These are phyloP conservation scores for Coccomyxa subellipsoidea DNA, from an alignment of 163 green algal genomes.

Conservation along the genomic window DNA sequence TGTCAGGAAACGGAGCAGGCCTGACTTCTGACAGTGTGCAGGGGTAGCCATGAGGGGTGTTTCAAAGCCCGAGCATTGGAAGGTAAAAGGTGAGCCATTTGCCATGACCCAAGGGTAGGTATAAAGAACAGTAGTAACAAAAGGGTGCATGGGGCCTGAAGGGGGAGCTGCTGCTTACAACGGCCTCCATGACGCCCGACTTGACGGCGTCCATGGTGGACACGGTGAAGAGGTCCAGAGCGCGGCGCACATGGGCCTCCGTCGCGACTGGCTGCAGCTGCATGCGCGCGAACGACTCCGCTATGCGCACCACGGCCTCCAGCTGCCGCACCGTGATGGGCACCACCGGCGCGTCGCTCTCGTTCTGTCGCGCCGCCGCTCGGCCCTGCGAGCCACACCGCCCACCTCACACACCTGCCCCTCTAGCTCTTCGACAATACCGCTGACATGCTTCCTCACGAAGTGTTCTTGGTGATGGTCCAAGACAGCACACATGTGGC, in stretches of 20 bases:
- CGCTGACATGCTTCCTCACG: too few relatives aligned
- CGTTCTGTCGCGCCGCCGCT: conserved; percentile 21
- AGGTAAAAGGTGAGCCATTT: too few relatives aligned
- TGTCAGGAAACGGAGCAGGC: too few relatives aligned
- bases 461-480: too few relatives aligned
- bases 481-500: too few relatives aligned
- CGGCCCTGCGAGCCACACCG: conserved; percentile 41
- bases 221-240: conserved; percentile 83
- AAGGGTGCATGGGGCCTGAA: not conserved
- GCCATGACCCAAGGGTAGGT: too few relatives aligned
- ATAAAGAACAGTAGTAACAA: not conserved
- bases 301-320: conserved; percentile 93
- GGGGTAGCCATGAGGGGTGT: too few relatives aligned
- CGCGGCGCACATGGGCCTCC: conserved; percentile 73
- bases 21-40: too few relatives aligned
- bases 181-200: conserved; percentile 54
- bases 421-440: too few relatives aligned
- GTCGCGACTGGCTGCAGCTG: conserved; percentile 62
- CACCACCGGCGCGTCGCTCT: conserved; percentile 55
- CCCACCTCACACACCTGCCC: too few relatives aligned
- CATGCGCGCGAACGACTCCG: conserved; percentile 93
- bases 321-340: conserved; percentile 95
- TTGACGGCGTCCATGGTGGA: conserved; percentile 88
- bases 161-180: conserved; percentile 5
- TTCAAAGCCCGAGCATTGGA: too few relatives aligned